Base-by-base conservation (phyloP, 805 yeast genomes). In the Debaryomyces castellii region DNA sequence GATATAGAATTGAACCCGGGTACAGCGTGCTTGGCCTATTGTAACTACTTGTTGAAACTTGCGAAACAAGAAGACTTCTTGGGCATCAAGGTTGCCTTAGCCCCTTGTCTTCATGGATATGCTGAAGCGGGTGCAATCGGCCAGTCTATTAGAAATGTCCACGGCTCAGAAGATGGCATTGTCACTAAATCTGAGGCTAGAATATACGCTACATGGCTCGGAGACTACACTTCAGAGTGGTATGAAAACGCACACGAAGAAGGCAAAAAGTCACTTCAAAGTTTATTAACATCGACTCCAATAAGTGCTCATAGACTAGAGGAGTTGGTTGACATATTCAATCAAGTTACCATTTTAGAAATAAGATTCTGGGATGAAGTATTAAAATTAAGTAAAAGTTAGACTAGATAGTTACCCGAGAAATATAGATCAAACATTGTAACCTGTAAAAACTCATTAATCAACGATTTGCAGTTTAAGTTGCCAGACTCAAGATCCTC, bases 21-120 rank as follows among this genome's bases (percentile, higher is more conserved):
- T 3, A 62, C 69, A 8, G 87, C 88, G 7, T 77, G 89, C 52
- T 56, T 68, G 34, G 77, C 74, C 2, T 88, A 88, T 60, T 77
- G 85, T 27, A 71, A 83, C 32, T 86, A 81, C 51, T 67, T 88
- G 47, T 55, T 74, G 34, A 73, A 78, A 17, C 64, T 84, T 5
- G 84, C 84, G 3, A 63, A 69, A 20, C 66, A 65, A 34, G 73
- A 74, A 23, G 83, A 83, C 58, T 83, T 83, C 78, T 60, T 83
- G 24, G 87, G 82, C 39, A 75, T 85, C 42, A 80, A 81, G 47
- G 76, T 83, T 6, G 87, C 92, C 0, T 62, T 86, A 44, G 78
- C 89, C 6, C 94, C 96, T 1, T 87, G 96, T 61, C 63, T 86
- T 40, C 76, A 82, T 58, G 96, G 95, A 1, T 85, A 85, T 59